Evolutionary conservation across 2,329 filamentous ascomycete genomes (phyloP).

Genomic region (Aspergillus sp.): DNA sequence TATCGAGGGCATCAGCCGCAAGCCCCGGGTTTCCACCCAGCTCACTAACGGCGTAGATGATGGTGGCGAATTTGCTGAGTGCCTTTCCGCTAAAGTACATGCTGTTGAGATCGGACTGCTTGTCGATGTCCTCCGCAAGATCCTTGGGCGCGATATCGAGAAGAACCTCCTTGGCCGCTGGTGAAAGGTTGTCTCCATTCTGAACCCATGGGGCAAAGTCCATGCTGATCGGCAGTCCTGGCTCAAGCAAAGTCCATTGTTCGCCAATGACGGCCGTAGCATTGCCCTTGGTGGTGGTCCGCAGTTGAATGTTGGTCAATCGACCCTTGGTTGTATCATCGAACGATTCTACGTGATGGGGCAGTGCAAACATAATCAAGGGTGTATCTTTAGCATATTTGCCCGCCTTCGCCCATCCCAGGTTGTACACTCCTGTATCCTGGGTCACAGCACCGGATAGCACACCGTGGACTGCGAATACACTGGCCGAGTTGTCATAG

Average conservation of each 20-base stretch:
- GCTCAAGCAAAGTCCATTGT: slow-evolving; percentile 71
- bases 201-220: slow-evolving; percentile 73
- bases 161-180: slow-evolving; percentile 54
- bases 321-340: slow-evolving; percentile 48
- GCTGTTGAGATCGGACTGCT: slow-evolving; percentile 68
- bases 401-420: slow-evolving; percentile 68
- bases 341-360: slow-evolving; percentile 77
- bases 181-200: slow-evolving; percentile 33
- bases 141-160: slow-evolving; percentile 61
- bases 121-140: slow-evolving; percentile 66
- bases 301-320: slow-evolving; percentile 53
- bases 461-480: slow-evolving; percentile 60
- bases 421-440: slow-evolving; percentile 61
- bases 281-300: slow-evolving; percentile 78
- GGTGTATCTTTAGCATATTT: slow-evolving; percentile 46
- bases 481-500: slow-evolving; percentile 69
- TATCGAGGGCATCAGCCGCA: slow-evolving; percentile 51
- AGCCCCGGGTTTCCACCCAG: slow-evolving; percentile 54
- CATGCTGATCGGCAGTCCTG: slow-evolving; percentile 64
- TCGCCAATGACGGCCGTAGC: slow-evolving; percentile 66
- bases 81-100: slow-evolving; percentile 93
- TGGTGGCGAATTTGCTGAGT: slow-evolving; percentile 66
- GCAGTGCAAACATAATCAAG: slow-evolving; percentile 78
- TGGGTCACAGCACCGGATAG: slow-evolving; percentile 57
- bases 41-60: slow-evolving; percentile 60